A percentile compares a stretch with the other conserved stretches of the same genome.
Evolutionary conservation across 176 grass and related monocot genomes (phyloP).

Genomic region (Avena atlantica): DNA sequence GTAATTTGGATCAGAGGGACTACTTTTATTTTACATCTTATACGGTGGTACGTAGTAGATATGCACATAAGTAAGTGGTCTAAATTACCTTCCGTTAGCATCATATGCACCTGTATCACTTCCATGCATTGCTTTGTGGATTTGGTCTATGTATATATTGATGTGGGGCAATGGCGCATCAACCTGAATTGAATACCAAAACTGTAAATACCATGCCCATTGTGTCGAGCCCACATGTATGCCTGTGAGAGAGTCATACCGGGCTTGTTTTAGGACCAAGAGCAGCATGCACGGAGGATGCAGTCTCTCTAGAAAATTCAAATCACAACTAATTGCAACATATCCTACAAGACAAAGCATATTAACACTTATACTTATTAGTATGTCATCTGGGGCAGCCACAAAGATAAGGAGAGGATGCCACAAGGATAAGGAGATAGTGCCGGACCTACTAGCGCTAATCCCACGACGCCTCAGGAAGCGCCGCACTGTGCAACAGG

Average conservation of each 20-base stretch:
- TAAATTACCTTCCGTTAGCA: constrained; percentile 63
- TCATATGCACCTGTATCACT: constrained; percentile 72
- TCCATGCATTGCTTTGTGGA: constrained; percentile 67
- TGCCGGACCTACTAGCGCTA: too few species aligned
- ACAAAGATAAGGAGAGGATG: neutral
- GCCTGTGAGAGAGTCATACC: constrained; percentile 26
- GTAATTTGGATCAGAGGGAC: too few species aligned
- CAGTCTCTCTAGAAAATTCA: constrained; percentile 10
- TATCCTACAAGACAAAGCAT: constrained; percentile 33
- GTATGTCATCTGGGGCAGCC: neutral
- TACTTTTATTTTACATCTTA: too few species aligned
- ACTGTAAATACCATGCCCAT: neutral
- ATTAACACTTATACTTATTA: neutral
- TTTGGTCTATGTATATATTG: constrained; percentile 61
- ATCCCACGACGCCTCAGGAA: too few species aligned
- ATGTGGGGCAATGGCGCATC: constrained; percentile 36
- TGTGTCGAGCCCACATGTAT: neutral
- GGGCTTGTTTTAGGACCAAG: constrained; percentile 53
- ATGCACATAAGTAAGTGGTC: constrained; percentile 10
- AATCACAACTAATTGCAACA: constrained; percentile 54
- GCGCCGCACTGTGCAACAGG: too few species aligned
- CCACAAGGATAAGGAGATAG: neutral
- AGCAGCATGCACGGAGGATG: constrained; percentile 32
- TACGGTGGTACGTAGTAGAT: neutral
- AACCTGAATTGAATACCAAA: constrained; percentile 18